Evolutionary conservation across 768 basidiomycete species (phyloP).

Genomic region (Phanerochaete sordida): DNA sequence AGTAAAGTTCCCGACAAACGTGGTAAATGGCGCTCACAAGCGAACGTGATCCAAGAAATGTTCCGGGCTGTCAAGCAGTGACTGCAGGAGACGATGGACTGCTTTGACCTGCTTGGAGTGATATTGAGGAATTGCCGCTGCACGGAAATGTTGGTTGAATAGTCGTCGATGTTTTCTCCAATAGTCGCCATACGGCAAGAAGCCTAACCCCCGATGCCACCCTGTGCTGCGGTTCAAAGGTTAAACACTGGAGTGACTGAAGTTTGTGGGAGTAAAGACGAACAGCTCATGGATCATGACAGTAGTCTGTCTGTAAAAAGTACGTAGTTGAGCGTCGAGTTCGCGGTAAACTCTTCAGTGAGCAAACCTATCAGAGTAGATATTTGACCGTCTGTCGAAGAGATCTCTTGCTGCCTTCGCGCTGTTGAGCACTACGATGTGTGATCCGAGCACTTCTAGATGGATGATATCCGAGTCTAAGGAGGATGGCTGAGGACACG

Average conservation of each 20-base stretch:
- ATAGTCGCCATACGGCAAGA: background rate
- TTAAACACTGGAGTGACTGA: background rate
- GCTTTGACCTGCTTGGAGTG: background rate
- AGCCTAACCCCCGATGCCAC: background rate
- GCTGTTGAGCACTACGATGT: background rate
- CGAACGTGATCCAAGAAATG: background rate
- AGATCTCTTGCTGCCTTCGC: background rate
- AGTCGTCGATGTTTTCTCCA: constrained; percentile 2
- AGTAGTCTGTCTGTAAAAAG: background rate
- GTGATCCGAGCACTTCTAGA: background rate
- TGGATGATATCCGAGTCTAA: background rate
- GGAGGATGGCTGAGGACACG: background rate
- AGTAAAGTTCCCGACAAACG: background rate
- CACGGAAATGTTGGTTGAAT: constrained; percentile 9
- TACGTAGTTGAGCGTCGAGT: background rate
- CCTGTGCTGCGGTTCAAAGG: background rate
- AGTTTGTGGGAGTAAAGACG: no score
- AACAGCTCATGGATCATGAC: background rate
- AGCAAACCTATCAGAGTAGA: background rate
- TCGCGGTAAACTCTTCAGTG: background rate
- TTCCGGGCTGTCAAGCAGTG: background rate
- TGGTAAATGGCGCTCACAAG: background rate
- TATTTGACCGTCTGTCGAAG: background rate
- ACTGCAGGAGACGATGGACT: background rate
- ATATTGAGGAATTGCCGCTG: background rate